Percentiles rank a stretch among this genome's conserved stretches.
Conservation (phyloP, 305 asterid species). For the Rubia tinctorum region DNA sequence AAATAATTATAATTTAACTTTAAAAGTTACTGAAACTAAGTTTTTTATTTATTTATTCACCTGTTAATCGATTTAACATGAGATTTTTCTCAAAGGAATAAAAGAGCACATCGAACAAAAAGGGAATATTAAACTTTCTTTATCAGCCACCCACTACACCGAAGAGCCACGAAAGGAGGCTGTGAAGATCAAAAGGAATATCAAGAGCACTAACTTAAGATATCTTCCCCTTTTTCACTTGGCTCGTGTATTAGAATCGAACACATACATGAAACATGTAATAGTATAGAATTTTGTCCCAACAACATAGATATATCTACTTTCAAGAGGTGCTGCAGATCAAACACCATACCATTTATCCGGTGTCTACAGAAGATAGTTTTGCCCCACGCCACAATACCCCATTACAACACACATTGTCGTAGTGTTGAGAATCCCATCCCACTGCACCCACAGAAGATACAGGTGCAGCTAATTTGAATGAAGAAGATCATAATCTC, state of each 20-base stretch:
- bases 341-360: no score
- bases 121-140: neutral
- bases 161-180: neutral
- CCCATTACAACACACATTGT: no score
- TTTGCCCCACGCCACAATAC: no score
- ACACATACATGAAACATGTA: neutral
- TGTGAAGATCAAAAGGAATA: neutral
- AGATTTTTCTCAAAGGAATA: neutral
- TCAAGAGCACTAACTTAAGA: constrained; percentile 1
- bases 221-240: neutral
- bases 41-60: no score
- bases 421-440: no score
- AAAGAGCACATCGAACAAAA: neutral
- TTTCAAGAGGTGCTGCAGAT: neutral
- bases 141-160: neutral
- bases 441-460: no score
- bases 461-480: no score
- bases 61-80: no score
- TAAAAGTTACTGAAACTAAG: no score
- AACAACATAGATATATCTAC: neutral
- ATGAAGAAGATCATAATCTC: no score
- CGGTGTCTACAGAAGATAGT: no score
- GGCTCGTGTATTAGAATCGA: neutral
- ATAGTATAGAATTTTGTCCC: neutral
- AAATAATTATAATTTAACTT: no score